phyloP scores from a whole-genome alignment of 1,139 yeast genomes.

The Kodamaea plutei region DNA sequence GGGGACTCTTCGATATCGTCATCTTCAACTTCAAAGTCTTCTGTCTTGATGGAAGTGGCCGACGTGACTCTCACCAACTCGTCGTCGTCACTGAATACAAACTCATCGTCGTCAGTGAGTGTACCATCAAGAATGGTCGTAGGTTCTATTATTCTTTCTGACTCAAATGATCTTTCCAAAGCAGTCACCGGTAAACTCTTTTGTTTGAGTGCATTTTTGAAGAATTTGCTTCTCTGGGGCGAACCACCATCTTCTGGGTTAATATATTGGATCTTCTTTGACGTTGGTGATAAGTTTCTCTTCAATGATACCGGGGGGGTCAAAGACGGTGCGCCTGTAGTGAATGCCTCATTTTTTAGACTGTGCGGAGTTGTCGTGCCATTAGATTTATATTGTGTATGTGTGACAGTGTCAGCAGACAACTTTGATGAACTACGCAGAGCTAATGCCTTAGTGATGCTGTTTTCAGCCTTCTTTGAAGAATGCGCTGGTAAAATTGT shows the following conservation, averaged over 20 bases:
- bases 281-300: conserved; percentile 23
- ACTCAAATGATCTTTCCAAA: conserved; percentile 7
- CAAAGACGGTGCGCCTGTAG: background rate
- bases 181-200: conserved; percentile 9
- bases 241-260: conserved; percentile 6
- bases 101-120: conserved; percentile 10
- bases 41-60: background rate
- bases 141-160: conserved; percentile 1
- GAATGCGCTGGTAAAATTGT: too few relatives aligned
- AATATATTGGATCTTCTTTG: conserved; percentile 22
- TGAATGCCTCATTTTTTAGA: background rate
- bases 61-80: conserved; percentile 1
- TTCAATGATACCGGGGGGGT: conserved; percentile 2
- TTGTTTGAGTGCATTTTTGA: conserved; percentile 10
- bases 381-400: background rate
- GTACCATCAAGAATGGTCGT: too few relatives aligned
- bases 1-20: conserved; percentile 46
- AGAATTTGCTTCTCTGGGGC: conserved; percentile 18
- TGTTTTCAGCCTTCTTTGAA: background rate
- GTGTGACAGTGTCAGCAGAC: background rate
- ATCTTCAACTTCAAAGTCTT: conserved; percentile 22
- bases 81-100: conserved; percentile 8
- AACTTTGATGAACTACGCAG: background rate
- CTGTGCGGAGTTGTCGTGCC: background rate
- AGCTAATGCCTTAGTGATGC: background rate